Percentiles rank a stretch among this genome's conserved stretches.
phyloP scores from a whole-genome alignment of 441 rosid genomes.

The Macaranga tanarius region DNA sequence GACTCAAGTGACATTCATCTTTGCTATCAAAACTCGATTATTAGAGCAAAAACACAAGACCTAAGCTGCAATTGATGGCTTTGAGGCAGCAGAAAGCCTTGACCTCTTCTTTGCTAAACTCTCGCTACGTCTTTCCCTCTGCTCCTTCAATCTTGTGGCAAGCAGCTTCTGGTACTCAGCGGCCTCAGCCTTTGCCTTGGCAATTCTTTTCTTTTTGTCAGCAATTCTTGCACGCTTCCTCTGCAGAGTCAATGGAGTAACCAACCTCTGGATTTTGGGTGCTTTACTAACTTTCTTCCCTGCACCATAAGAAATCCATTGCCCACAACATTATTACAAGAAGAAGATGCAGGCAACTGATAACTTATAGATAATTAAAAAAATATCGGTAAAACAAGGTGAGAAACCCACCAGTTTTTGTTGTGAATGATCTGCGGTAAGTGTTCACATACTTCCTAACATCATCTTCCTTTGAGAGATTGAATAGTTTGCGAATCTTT shows the following conservation, averaged over 20 bases:
- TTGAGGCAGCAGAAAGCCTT: slow-evolving; percentile 48
- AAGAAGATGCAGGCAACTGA: not conserved
- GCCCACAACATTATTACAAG: not conserved
- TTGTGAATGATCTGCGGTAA: slow-evolving; percentile 45
- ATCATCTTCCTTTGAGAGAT: slow-evolving; percentile 57
- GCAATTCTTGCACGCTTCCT: slow-evolving; percentile 50
- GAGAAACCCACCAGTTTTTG: slow-evolving; percentile 35
- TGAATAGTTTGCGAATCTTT: slow-evolving; percentile 52
- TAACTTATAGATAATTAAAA: not conserved
- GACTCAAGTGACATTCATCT: not conserved
- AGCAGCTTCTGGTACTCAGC: slow-evolving; percentile 54
- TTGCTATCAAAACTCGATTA: slow-evolving; percentile 15
- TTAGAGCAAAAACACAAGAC: not conserved
- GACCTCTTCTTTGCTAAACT: slow-evolving; percentile 53
- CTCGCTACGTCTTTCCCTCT: slow-evolving; percentile 48
- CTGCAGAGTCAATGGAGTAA: slow-evolving; percentile 51
- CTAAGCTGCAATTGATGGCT: slow-evolving; percentile 42
- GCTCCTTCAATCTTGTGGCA: slow-evolving; percentile 50
- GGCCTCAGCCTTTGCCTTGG: slow-evolving; percentile 52
- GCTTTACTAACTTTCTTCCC: slow-evolving; percentile 54
- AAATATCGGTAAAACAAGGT: not conserved
- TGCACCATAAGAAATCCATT: slow-evolving; percentile 17
- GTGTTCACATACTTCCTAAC: slow-evolving; percentile 49
- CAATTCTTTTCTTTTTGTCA: slow-evolving; percentile 47
- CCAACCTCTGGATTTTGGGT: slow-evolving; percentile 53